Evolutionary conservation across 345 rosid genomes (phyloP).

Genomic region (Salix koriyanagi): DNA sequence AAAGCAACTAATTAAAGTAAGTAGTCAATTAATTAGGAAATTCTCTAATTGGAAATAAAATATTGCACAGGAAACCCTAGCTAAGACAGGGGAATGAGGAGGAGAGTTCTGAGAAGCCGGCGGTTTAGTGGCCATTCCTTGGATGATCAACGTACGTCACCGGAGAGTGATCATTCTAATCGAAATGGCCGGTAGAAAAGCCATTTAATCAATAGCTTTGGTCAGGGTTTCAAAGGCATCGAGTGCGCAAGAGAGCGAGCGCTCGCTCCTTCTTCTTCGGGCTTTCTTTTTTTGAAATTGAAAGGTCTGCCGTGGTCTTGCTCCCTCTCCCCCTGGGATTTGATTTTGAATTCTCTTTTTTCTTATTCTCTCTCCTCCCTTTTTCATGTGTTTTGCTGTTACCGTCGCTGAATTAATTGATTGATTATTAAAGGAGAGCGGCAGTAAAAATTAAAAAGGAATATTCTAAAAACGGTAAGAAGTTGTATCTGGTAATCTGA

Average conservation of each 20-base stretch:
- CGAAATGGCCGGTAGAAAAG: not conserved
- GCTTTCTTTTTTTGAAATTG: not conserved
- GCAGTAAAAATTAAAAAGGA: not conserved
- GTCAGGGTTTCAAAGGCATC: slow-evolving; percentile 5
- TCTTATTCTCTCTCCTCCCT: not conserved
- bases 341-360: not conserved
- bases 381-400: not conserved
- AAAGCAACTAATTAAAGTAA: not conserved
- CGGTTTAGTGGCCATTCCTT: slow-evolving; percentile 9
- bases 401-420: not conserved
- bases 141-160: not conserved
- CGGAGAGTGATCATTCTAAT: not conserved
- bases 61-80: slow-evolving; percentile 9
- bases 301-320: slow-evolving; percentile 1
- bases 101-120: not conserved
- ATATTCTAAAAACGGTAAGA: not conserved
- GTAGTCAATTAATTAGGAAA: not conserved
- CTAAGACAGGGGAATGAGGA: not conserved
- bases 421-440: not conserved
- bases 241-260: slow-evolving; percentile 2
- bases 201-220: not conserved
- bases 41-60: not conserved
- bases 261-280: not conserved
- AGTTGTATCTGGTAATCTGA: not conserved
- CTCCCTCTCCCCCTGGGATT: not conserved